These are phyloP conservation scores for Lonicera japonica DNA, from an alignment of 129 eudicot genomes.

Conservation along the genomic window DNA sequence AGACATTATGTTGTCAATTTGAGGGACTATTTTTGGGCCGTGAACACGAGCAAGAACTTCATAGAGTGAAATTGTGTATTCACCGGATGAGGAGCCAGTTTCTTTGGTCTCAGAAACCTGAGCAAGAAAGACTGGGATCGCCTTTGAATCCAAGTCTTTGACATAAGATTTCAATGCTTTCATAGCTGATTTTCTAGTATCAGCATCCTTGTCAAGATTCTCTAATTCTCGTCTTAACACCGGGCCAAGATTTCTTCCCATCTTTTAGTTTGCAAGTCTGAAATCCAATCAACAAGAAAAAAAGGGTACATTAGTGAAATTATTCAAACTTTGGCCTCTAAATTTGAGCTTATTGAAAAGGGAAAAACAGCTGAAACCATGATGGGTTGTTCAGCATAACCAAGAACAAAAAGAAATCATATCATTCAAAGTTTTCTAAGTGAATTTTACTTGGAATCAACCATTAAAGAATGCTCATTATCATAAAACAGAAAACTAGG, in stretches of 20 bases:
- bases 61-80: conserved; percentile 86
- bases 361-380: not conserved
- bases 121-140: conserved; percentile 86
- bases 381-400: not conserved
- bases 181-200: conserved; percentile 85
- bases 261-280: conserved; percentile 9
- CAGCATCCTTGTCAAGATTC: conserved; percentile 88
- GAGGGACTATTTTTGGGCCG: conserved; percentile 79
- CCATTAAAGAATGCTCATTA: not conserved
- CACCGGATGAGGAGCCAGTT: conserved; percentile 57
- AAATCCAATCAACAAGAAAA: conserved; percentile 6
- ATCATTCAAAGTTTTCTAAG: not conserved
- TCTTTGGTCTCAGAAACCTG: conserved; percentile 90
- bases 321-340: conserved; percentile 3
- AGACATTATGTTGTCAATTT: conserved; percentile 74
- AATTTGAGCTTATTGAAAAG: too few species aligned
- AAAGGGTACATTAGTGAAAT: not conserved
- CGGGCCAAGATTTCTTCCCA: conserved; percentile 79
- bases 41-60: conserved; percentile 92
- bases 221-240: conserved; percentile 62
- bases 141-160: conserved; percentile 78
- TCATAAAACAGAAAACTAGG: not conserved
- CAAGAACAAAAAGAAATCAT: not conserved
- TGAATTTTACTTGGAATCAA: not conserved
- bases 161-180: conserved; percentile 79